Percentiles rank a stretch among this genome's conserved stretches.
Conservation (phyloP, 2,329 filamentous ascomycete species). For the Akanthomyces lecanii region DNA sequence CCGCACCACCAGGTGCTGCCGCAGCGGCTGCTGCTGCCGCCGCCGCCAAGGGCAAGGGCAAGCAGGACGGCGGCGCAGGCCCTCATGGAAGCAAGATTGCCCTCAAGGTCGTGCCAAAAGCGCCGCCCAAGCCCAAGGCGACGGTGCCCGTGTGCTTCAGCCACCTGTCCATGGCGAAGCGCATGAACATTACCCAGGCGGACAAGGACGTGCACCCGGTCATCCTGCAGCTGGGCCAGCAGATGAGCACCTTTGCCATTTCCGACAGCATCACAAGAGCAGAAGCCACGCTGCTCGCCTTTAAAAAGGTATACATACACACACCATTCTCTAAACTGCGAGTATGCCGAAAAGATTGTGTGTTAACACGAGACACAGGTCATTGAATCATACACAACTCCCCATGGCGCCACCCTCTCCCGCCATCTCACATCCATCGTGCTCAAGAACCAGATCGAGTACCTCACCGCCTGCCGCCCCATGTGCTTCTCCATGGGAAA, state of each 20-base stretch:
- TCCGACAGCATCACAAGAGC: conserved; percentile 86
- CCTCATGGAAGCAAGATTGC: conserved; percentile 25
- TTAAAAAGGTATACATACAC: conserved; percentile 64
- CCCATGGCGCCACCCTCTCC: conserved; percentile 75
- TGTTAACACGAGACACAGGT: conserved; percentile 49
- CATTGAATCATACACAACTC: conserved; percentile 88
- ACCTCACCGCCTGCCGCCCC: conserved; percentile 87
- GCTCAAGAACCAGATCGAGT: conserved; percentile 92
- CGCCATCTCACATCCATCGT: conserved; percentile 89
- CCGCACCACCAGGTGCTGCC: conserved; percentile 36
- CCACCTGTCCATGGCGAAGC: conserved; percentile 68
- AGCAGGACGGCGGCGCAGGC: conserved; percentile 41
- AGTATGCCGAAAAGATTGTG: too few relatives aligned
- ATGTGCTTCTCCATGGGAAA: conserved; percentile 97
- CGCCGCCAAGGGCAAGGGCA: conserved; percentile 42
- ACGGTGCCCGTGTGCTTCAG: conserved; percentile 71
- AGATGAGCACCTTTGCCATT: conserved; percentile 84
- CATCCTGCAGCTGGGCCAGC: conserved; percentile 78
- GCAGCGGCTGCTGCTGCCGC: conserved; percentile 38
- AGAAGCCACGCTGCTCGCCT: conserved; percentile 80
- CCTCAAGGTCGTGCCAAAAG: conserved; percentile 36
- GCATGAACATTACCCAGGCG: conserved; percentile 52
- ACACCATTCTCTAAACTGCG: too few relatives aligned
- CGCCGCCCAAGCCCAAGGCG: conserved; percentile 48
- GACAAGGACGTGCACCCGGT: conserved; percentile 81